Conservation (phyloP, 345 rosid species). For the Zanthoxylum bungeanum region DNA sequence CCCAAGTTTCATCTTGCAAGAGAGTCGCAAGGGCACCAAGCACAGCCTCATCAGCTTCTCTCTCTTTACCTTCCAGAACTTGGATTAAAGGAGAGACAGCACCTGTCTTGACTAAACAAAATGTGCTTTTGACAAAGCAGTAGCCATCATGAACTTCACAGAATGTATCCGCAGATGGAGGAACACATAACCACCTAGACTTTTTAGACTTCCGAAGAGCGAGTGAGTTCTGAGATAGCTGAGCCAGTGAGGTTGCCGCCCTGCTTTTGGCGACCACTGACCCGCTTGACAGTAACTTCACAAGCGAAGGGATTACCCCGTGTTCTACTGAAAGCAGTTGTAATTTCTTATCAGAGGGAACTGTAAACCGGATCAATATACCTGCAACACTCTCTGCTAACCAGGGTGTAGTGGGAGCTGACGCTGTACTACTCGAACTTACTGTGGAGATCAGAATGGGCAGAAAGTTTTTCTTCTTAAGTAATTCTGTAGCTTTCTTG, state of each 20-base stretch:
- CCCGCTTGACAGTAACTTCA: constrained; percentile 44
- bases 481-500: constrained; percentile 47
- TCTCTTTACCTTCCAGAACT: constrained; percentile 39
- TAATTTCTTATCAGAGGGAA: constrained; percentile 56
- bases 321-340: constrained; percentile 51
- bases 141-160: constrained; percentile 55
- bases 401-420: constrained; percentile 12
- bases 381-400: constrained; percentile 47
- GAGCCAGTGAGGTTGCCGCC: constrained; percentile 63
- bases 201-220: constrained; percentile 42
- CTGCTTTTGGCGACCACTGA: constrained; percentile 39
- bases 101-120: constrained; percentile 63
- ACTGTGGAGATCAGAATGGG: constrained; percentile 40
- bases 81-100: constrained; percentile 47
- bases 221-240: constrained; percentile 54
- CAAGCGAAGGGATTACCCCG: constrained; percentile 52
- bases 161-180: constrained; percentile 34
- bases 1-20: constrained; percentile 54
- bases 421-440: constrained; percentile 22
- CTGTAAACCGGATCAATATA: constrained; percentile 48
- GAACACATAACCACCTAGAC: constrained; percentile 42
- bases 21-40: constrained; percentile 52
- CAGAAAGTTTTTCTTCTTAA: constrained; percentile 39
- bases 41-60: constrained; percentile 57
- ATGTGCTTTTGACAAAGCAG: constrained; percentile 45